Percentiles rank a stretch among this genome's conserved stretches.
Conservation (phyloP, 805 yeast genomes). For the Metschnikowia proteae region DNA sequence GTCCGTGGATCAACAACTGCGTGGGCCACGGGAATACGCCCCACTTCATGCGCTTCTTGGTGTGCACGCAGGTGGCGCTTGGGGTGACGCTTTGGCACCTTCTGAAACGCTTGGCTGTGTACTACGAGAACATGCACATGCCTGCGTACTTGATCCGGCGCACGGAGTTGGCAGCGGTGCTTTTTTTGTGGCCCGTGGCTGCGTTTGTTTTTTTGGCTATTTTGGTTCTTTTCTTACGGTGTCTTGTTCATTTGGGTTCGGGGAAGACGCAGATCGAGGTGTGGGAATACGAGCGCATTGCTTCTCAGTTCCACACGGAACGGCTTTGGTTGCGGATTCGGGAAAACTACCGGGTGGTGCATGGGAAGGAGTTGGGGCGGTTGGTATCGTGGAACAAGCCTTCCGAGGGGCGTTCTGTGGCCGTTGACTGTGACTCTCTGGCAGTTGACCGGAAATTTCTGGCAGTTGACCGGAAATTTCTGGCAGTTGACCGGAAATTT, state of each 20-base stretch:
- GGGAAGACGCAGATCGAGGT: conserved; percentile 89
- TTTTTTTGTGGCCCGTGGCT: conserved; percentile 52
- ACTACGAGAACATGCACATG: conserved; percentile 47
- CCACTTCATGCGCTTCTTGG: conserved; percentile 72
- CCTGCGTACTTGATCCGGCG: conserved; percentile 56
- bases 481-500: no score
- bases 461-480: no score
- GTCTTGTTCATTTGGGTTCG: conserved; percentile 49
- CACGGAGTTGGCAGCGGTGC: conserved; percentile 51
- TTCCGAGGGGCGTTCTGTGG: background rate
- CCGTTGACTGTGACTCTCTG: no score
- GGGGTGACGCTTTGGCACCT: conserved; percentile 45
- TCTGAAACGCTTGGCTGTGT: conserved; percentile 33
- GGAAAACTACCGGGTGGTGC: conserved; percentile 39
- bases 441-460: no score
- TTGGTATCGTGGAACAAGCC: conserved; percentile 45
- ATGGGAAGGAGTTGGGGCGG: conserved; percentile 40
- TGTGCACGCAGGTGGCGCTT: conserved; percentile 58
- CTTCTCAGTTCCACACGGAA: conserved; percentile 55
- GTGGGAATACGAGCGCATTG: conserved; percentile 88
- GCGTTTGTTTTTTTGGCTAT: conserved; percentile 61
- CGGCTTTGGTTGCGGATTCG: conserved; percentile 50
- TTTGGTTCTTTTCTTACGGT: conserved; percentile 55
- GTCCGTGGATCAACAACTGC: conserved; percentile 91
- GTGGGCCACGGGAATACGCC: conserved; percentile 78